Base-by-base conservation (phyloP, 345 rosid species). In the Pugionium cornutum region DNA sequence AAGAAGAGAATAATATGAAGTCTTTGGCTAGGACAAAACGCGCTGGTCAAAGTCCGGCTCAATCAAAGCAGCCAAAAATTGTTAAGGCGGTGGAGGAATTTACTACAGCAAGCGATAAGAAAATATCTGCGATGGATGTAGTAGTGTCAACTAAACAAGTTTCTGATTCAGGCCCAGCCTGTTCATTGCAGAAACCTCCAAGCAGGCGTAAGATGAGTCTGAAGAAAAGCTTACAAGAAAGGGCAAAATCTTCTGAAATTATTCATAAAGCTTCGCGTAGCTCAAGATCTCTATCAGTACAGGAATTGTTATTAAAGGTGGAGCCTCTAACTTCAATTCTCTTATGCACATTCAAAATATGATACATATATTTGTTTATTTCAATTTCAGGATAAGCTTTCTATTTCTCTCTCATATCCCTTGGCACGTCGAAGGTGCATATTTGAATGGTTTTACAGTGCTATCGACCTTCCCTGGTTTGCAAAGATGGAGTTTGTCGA, bases 391-490 rank as follows among this genome's bases (percentile, higher is more conserved):
- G 89, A 89, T 77, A 82, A 77, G 76, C 80, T 91, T 57, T 78
- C 79, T 49, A 73, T 78, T 67, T 91, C 80, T 77, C 76, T 95
- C 53, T 81, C 91, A 28, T 78, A 82, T 62, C 65, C 76, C 66
- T 67, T 80, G 70, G 88, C 85, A n/a, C 83, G 94, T 75, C 85
- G 87, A 76, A 85, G 96, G 96, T 95, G 96, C 76, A 74, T 76
- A 56, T 91, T 82, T 70, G 98, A 95, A 69, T 95, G 96, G 95
- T 95, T 95, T 73, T 87, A 91, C 62, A 84, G 98, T 80, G 96
- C 95, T 36, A 87, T 91, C 46, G 99, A 95, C 78, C 88, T 84
- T 54, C 91, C 94, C 34, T 95, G 99, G 99, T 95, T 95, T 83
- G 92, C 96, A 45, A 95, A 86, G 72, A 87, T 80, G 83, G 99